Evolutionary conservation across 129 eudicot species (phyloP).

Genomic region (Arctium lappa): DNA sequence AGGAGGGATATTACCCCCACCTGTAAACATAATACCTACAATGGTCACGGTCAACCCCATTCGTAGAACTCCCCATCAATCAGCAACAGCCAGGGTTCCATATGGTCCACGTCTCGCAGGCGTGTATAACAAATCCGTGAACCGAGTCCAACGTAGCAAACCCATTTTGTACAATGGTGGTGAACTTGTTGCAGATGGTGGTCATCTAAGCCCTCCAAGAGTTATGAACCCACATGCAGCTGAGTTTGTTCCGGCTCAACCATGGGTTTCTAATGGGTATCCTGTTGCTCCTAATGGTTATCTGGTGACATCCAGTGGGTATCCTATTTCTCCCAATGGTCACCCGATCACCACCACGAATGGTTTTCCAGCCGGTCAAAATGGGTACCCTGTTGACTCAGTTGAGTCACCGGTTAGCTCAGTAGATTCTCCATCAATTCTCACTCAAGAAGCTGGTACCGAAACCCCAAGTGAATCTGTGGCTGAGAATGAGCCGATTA

Average conservation of each 20-base stretch:
- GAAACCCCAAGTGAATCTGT: constrained; percentile 25
- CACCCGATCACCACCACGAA: too few relatives aligned
- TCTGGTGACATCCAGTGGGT: constrained; percentile 13
- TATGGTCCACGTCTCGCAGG: constrained; percentile 92
- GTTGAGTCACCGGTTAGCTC: constrained; percentile 29
- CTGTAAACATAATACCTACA: constrained; percentile 60
- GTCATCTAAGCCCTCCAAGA: constrained; percentile 53
- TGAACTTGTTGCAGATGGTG: constrained; percentile 54
- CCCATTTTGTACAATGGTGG: constrained; percentile 45
- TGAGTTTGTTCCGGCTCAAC: constrained; percentile 78
- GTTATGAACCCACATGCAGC: constrained; percentile 98
- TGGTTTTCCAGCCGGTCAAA: too few relatives aligned
- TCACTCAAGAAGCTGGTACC: constrained; percentile 32
- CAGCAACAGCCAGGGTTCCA: constrained; percentile 93
- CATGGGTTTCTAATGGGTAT: constrained; percentile 83
- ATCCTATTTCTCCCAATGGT: constrained; percentile 20
- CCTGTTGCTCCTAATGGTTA: constrained; percentile 47
- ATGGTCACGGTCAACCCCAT: constrained; percentile 60
- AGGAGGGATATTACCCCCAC: constrained; percentile 78
- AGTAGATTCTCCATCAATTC: constrained; percentile 41
- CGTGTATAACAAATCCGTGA: constrained; percentile 62
- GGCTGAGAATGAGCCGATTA: constrained; percentile 21
- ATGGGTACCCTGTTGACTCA: constrained; percentile 19
- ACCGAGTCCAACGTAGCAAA: constrained; percentile 59
- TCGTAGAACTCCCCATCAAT: constrained; percentile 87